Conservation (phyloP, 129 eudicot genomes). For the Centella asiatica region DNA sequence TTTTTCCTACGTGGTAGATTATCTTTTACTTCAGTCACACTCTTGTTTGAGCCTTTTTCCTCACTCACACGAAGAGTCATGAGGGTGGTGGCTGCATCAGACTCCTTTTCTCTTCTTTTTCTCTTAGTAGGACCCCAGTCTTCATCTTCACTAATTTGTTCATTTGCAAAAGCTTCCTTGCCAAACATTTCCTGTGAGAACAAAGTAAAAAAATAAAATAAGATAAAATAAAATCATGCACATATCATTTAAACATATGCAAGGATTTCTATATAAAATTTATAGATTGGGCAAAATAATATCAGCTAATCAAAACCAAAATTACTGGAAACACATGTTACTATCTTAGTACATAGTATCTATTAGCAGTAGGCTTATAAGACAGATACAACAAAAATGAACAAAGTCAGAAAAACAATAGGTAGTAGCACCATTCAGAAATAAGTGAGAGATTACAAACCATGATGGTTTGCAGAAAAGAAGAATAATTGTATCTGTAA, state of each 20-base stretch:
- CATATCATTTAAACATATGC: no score
- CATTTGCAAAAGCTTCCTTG: constrained; percentile 53
- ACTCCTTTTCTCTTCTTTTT: constrained; percentile 68
- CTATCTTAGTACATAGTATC: no score
- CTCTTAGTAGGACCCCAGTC: constrained; percentile 90
- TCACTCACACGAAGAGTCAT: constrained; percentile 60
- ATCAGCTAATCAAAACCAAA: no score
- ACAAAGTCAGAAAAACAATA: no score
- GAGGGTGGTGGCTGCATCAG: constrained; percentile 68
- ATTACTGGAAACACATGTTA: no score
- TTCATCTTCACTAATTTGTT: constrained; percentile 84
- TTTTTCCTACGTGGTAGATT: constrained; percentile 17
- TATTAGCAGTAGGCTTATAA: no score
- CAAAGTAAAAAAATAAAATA: not conserved
- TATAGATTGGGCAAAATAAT: no score
- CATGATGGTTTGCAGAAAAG: not conserved
- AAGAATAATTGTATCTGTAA: not conserved
- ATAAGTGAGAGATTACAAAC: not conserved
- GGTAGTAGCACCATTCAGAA: no score
- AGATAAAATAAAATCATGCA: no score
- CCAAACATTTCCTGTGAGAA: constrained; percentile 84
- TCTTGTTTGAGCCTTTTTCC: constrained; percentile 23
- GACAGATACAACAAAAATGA: no score
- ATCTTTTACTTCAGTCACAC: constrained; percentile 16
- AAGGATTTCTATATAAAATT: no score